phyloP scores from a whole-genome alignment of 1,284 basidiomycete genomes.

The Ustilago hordei region DNA sequence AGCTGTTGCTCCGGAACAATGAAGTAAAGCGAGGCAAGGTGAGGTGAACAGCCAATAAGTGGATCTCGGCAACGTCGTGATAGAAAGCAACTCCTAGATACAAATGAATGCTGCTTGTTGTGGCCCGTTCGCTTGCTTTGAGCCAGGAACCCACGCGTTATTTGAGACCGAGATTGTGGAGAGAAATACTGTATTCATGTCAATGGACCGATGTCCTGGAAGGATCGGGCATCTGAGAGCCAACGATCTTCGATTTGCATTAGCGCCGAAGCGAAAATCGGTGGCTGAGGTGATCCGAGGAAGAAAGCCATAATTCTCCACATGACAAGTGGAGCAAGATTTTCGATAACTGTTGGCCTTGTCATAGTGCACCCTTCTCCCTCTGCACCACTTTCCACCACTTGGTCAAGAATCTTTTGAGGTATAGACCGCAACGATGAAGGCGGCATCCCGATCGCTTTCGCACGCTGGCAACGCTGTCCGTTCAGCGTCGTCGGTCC shows the following conservation, averaged over 20 bases:
- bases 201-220: constrained; percentile 20
- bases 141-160: constrained; percentile 1
- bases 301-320: constrained; percentile 30
- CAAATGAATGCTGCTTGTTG: not conserved
- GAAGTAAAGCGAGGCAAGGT: not conserved
- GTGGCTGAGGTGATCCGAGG: constrained; percentile 41
- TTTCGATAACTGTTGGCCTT: not conserved
- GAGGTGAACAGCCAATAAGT: not conserved
- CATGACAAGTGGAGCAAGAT: constrained; percentile 2
- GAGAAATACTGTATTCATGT: not conserved
- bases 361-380: not conserved
- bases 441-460: constrained; percentile 21
- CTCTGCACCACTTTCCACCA: not conserved
- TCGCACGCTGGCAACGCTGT: constrained; percentile 17
- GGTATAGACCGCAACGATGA: constrained; percentile 15
- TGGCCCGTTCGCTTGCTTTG: constrained; percentile 29
- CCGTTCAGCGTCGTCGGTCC: constrained; percentile 16
- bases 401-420: not conserved
- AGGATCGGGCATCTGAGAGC: constrained; percentile 10
- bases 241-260: not conserved
- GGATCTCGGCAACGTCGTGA: constrained; percentile 2
- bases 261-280: not conserved
- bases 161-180: not conserved
- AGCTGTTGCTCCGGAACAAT: not conserved
- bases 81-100: not conserved